Evolutionary conservation across 2,329 filamentous ascomycete species (phyloP).

Genomic region (Fusarium verticillioides): DNA sequence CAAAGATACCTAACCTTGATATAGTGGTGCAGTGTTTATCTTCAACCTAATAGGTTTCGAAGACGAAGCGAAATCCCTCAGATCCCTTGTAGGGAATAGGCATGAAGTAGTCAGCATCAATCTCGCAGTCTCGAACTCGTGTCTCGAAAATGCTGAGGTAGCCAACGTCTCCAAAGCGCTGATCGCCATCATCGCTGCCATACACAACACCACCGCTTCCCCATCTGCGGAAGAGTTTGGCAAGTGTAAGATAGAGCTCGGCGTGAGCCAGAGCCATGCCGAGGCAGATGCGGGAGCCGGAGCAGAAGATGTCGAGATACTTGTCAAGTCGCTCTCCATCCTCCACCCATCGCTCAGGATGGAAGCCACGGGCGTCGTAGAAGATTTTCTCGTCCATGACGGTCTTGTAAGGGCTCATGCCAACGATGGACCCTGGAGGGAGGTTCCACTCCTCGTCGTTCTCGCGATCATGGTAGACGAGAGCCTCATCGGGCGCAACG

Average conservation of each 20-base stretch:
- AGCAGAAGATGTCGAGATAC: conserved; percentile 50
- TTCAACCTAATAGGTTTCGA: conserved; percentile 43
- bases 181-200: conserved; percentile 47
- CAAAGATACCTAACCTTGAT: conserved; percentile 15
- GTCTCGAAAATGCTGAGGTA: conserved; percentile 51
- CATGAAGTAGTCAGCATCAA: conserved; percentile 54
- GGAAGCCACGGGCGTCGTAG: conserved; percentile 47
- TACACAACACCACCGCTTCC: conserved; percentile 49
- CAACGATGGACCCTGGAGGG: conserved; percentile 49
- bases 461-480: conserved; percentile 45
- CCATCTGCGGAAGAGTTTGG: conserved; percentile 53
- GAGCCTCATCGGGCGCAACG: conserved; percentile 54
- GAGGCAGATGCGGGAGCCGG: conserved; percentile 51
- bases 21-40: conserved; percentile 15
- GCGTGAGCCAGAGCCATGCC: conserved; percentile 53
- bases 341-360: conserved; percentile 52
- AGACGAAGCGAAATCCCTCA: conserved; percentile 49
- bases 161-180: conserved; percentile 49
- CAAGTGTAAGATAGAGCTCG: conserved; percentile 52
- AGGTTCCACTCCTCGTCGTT: conserved; percentile 46
- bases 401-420: conserved; percentile 53
- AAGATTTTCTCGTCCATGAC: conserved; percentile 50
- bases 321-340: conserved; percentile 49
- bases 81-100: conserved; percentile 53
- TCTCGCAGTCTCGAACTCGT: conserved; percentile 49